Conservation (phyloP, 805 yeast species). For the Kuraishia molischiana region DNA sequence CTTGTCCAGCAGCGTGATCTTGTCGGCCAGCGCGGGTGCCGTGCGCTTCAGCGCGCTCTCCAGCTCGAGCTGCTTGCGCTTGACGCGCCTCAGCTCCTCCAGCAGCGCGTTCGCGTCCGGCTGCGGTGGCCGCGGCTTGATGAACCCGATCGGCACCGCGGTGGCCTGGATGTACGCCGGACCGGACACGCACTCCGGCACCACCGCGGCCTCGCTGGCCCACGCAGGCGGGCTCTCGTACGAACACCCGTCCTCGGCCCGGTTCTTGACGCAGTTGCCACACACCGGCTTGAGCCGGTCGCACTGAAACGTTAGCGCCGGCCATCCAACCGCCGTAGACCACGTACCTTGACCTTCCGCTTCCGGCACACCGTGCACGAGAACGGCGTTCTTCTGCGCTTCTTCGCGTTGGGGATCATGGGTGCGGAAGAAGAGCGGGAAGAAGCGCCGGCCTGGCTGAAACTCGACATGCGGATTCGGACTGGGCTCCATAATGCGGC, state of each 20-base stretch:
- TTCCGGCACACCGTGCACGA: conserved; percentile 14
- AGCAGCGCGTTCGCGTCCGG: conserved; percentile 1
- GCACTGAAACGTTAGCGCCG: conserved; percentile 5
- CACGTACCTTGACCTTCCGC: conserved; percentile 10
- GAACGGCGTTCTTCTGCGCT: conserved; percentile 13
- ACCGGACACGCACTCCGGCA: background rate
- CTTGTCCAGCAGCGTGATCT: background rate
- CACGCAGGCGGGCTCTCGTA: conserved; percentile 11
- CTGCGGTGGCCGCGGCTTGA: background rate
- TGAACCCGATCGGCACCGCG: background rate
- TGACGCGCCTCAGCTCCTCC: conserved; percentile 1
- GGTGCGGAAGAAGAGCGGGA: too few relatives aligned
- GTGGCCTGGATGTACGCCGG: background rate
- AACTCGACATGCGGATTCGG: background rate
- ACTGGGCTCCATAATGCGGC: background rate
- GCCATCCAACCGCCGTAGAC: background rate
- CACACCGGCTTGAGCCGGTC: conserved; percentile 13
- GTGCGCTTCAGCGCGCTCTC: background rate
- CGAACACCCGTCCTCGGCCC: conserved; percentile 6
- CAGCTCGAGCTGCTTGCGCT: conserved; percentile 1
- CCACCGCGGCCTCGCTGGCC: conserved; percentile 1
- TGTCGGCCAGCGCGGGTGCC: background rate
- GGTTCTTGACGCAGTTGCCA: conserved; percentile 9
- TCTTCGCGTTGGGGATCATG: background rate
- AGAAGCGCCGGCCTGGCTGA: background rate